Evolutionary conservation across 306 rosid species (phyloP).

Genomic region (Gillenia trifoliata): DNA sequence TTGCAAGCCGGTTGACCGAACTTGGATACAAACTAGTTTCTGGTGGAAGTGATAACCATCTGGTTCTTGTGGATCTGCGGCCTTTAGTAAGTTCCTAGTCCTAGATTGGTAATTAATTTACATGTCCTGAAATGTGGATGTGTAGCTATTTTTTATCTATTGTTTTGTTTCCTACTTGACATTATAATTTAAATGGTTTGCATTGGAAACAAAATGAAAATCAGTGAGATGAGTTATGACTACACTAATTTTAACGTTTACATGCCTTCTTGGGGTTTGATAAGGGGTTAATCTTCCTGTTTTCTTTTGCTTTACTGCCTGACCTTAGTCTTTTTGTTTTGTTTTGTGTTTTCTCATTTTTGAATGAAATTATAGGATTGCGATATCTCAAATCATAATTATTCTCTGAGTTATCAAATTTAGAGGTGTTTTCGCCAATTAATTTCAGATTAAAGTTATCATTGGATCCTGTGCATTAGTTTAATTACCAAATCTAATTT

Average conservation of each 20-base stretch:
- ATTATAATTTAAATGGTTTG: no score
- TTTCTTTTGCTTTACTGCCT: neutral
- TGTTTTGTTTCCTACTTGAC: no score
- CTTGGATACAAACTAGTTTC: conserved; percentile 83
- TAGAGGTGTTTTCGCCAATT: neutral
- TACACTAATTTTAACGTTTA: no score
- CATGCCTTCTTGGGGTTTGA: no score
- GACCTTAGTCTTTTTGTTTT: neutral
- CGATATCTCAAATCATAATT: no score
- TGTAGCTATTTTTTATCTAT: neutral
- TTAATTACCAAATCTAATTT: neutral
- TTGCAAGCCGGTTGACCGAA: conserved; percentile 56
- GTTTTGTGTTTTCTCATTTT: no score
- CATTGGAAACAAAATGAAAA: no score
- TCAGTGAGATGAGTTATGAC: no score
- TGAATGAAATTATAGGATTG: no score
- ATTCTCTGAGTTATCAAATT: neutral
- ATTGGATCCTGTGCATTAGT: neutral
- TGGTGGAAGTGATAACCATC: conserved; percentile 92
- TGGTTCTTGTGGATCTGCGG: conserved; percentile 90
- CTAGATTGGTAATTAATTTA: neutral
- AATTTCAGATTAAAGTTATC: neutral
- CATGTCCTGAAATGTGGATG: neutral
- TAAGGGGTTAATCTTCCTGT: no score
- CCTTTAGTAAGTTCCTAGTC: conserved; percentile 61